Evolutionary conservation across 2,329 filamentous ascomycete genomes (phyloP).

Genomic region (Beauveria rudraprayagi): DNA sequence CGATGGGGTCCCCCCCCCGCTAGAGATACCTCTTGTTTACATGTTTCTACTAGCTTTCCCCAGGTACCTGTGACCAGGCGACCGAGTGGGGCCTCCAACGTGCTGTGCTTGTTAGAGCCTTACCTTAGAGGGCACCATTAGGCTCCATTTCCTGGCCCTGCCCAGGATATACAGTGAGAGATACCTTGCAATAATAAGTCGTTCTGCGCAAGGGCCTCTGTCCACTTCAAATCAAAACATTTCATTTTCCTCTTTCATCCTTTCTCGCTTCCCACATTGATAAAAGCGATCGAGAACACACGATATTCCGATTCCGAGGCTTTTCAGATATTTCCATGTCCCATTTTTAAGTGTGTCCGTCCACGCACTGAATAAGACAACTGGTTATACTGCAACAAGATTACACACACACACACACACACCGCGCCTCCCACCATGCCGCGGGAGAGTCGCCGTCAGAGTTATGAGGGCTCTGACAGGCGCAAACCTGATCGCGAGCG

Average conservation of each 20-base stretch:
- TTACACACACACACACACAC: not conserved
- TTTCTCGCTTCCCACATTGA: not conserved
- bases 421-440: conserved; percentile 34
- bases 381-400: not conserved
- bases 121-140: not conserved
- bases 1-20: conserved; percentile 5
- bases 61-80: no score
- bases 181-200: conserved; percentile 11
- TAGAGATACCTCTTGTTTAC: not conserved
- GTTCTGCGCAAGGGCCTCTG: conserved; percentile 1
- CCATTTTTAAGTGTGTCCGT: not conserved
- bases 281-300: not conserved
- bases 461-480: conserved; percentile 46
- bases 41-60: no score
- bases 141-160: not conserved
- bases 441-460: conserved; percentile 48
- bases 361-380: not conserved
- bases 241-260: not conserved
- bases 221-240: conserved; percentile 9
- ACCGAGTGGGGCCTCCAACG: not conserved
- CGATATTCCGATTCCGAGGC: not conserved
- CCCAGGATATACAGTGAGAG: not conserved
- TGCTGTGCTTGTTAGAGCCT: not conserved
- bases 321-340: not conserved
- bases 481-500: conserved; percentile 31